phyloP scores from a whole-genome alignment of 495 filamentous ascomycete species.

The Penicillium manginii region DNA sequence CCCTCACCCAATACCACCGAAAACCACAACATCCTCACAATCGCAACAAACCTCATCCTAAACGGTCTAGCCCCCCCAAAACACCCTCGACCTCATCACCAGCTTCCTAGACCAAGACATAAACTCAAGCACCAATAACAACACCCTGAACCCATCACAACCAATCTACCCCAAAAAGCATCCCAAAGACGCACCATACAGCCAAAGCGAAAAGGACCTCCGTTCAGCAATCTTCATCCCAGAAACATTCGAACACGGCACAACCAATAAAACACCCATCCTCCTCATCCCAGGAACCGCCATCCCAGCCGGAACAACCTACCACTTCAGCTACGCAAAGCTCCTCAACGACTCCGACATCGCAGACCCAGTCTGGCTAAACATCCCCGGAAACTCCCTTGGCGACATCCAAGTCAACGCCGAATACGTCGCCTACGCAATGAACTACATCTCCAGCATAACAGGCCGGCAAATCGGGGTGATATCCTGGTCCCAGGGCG shows the following conservation, averaged over 20 bases:
- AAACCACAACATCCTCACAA: not conserved
- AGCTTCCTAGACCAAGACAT: not conserved
- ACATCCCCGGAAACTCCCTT: constrained; percentile 41
- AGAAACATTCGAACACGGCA: constrained; percentile 10
- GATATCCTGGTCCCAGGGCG: constrained; percentile 49
- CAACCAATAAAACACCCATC: constrained; percentile 7
- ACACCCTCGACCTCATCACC: constrained; percentile 8
- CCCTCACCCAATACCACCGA: not conserved
- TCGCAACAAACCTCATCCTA: constrained; percentile 2
- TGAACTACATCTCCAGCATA: constrained; percentile 31
- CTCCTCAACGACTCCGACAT: constrained; percentile 13
- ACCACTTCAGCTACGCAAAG: constrained; percentile 15
- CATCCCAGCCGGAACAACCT: constrained; percentile 13
- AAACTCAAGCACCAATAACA: constrained; percentile 5
- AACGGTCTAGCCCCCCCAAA: constrained; percentile 9
- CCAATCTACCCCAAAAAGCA: constrained; percentile 18
- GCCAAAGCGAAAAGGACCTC: constrained; percentile 8
- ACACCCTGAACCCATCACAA: constrained; percentile 15
- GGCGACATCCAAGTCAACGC: constrained; percentile 40
- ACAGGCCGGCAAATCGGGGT: constrained; percentile 33
- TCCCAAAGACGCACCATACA: constrained; percentile 11
- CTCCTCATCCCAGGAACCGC: constrained; percentile 17
- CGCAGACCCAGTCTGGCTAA: constrained; percentile 49
- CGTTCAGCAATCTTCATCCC: constrained; percentile 18
- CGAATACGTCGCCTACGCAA: constrained; percentile 35